These are phyloP conservation scores for Nepenthes gracilis DNA, from an alignment of 148 eudicot genomes.

Conservation along the genomic window DNA sequence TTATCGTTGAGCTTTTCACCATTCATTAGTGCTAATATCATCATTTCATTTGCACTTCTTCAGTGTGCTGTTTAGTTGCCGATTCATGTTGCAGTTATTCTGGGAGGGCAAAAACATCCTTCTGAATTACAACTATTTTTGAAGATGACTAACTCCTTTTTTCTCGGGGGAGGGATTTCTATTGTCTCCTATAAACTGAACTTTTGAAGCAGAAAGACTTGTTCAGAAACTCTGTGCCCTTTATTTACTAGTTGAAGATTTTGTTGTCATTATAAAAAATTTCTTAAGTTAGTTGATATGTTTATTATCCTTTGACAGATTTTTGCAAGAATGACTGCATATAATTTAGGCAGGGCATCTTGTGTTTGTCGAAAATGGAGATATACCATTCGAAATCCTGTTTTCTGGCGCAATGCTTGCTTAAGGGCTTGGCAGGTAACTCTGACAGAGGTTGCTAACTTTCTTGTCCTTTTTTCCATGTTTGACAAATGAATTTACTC, in stretches of 20 bases:
- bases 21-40: no score
- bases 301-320: conserved; percentile 30
- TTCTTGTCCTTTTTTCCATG: background rate
- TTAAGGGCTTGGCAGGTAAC: conserved; percentile 86
- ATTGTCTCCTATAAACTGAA: no score
- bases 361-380: conserved; percentile 97
- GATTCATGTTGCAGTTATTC: no score
- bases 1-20: no score
- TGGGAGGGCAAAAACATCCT: no score
- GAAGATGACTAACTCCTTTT: no score
- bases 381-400: conserved; percentile 78
- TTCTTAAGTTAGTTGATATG: background rate
- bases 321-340: conserved; percentile 69
- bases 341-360: conserved; percentile 67
- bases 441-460: background rate
- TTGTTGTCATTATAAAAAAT: background rate
- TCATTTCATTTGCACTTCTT: no score
- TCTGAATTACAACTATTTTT: no score
- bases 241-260: background rate
- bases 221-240: background rate
- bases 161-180: no score
- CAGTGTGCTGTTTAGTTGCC: no score
- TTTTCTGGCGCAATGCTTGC: conserved; percentile 91
- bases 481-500: background rate
- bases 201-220: no score